A percentile compares a stretch with the other conserved stretches of the same genome.
Evolutionary conservation across 495 filamentous ascomycete genomes (phyloP).

Genomic region (Hypomontagnella monticulosa): DNA sequence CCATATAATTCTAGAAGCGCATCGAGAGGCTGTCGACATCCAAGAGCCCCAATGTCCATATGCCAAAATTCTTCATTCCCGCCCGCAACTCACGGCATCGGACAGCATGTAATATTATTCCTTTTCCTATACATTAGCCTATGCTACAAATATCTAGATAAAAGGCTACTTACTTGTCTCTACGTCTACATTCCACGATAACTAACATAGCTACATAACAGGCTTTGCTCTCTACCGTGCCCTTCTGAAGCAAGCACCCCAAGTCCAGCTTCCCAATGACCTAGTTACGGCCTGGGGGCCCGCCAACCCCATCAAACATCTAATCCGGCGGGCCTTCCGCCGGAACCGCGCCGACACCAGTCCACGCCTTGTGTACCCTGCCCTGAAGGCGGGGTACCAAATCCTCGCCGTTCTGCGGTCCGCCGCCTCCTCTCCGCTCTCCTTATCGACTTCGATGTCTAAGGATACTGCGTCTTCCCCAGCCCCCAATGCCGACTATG

Average conservation of each 20-base stretch:
- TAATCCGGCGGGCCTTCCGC: conserved; percentile 66
- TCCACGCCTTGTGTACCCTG: conserved; percentile 61
- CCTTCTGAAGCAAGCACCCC: conserved; percentile 68
- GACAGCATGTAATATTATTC: conserved; percentile 65
- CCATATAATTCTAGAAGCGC: not conserved
- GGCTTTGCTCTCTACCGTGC: conserved; percentile 79
- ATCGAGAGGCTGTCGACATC: conserved; percentile 9
- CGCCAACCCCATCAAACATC: conserved; percentile 52
- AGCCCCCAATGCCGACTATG: conserved; percentile 34
- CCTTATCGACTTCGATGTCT: no score
- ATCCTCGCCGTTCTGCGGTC: conserved; percentile 48
- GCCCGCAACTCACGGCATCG: conserved; percentile 65
- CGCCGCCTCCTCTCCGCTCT: conserved; percentile 11
- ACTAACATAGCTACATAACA: conserved; percentile 42
- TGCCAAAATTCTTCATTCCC: conserved; percentile 56
- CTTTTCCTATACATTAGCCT: not conserved
- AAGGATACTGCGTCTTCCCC: not conserved
- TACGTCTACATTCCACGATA: not conserved
- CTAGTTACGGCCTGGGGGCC: conserved; percentile 53
- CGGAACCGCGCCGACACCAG: conserved; percentile 64
- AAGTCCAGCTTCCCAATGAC: conserved; percentile 56
- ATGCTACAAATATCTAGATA: not conserved
- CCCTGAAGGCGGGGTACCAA: conserved; percentile 73
- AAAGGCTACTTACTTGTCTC: conserved; percentile 17
- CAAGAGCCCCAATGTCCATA: conserved; percentile 43